These are phyloP conservation scores for Copromyces sp. DNA, from an alignment of 495 filamentous ascomycete genomes.

Conservation along the genomic window DNA sequence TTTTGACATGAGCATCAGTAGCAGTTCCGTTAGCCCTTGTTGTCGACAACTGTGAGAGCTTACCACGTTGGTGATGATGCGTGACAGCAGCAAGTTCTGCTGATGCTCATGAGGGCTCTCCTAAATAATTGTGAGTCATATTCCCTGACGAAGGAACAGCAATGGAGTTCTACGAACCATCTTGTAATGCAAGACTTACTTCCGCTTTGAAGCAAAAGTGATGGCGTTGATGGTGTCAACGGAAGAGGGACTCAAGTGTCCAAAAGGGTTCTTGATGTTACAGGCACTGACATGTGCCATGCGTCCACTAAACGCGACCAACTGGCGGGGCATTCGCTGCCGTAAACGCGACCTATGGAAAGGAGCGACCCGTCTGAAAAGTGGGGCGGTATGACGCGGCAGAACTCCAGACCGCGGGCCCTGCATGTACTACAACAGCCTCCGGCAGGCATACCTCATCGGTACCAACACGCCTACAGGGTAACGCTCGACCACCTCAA, in stretches of 20 bases:
- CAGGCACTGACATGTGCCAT: not conserved
- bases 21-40: not conserved
- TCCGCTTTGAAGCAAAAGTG: not conserved
- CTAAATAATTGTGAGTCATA: conserved; percentile 33
- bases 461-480: not conserved
- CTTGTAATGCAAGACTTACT: not conserved
- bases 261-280: not conserved
- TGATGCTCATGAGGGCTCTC: conserved; percentile 97
- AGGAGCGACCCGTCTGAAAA: not conserved
- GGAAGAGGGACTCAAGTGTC: not conserved
- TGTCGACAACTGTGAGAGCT: conserved; percentile 21
- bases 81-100: conserved; percentile 82
- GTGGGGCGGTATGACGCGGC: not conserved
- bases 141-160: not conserved
- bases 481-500: not conserved
- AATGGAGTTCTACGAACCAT: not conserved
- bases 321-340: not conserved
- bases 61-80: conserved; percentile 97
- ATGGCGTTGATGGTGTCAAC: not conserved
- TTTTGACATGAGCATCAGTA: conserved; percentile 1
- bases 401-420: not conserved
- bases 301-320: not conserved
- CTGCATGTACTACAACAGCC: not conserved
- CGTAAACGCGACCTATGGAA: not conserved
- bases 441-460: not conserved